A percentile compares a stretch with the other conserved stretches of the same genome.
These are phyloP conservation scores for Colletotrichum sansevieriae DNA, from an alignment of 2,329 filamentous ascomycete genomes.

Conservation along the genomic window DNA sequence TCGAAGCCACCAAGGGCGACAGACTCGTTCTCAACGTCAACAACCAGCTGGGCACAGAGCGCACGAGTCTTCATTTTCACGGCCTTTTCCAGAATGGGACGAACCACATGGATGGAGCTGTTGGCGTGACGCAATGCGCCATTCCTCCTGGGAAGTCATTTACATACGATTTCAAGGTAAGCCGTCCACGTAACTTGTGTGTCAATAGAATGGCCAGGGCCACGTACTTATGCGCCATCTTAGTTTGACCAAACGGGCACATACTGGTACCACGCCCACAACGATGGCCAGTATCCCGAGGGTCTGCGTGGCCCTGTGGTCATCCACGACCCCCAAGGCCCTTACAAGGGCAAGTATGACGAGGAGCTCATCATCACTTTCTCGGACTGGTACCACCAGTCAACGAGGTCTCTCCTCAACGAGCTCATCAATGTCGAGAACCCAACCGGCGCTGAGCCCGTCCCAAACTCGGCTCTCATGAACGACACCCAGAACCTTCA, in stretches of 20 bases:
- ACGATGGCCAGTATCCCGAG: constrained; percentile 67
- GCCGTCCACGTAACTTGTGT: constrained; percentile 18
- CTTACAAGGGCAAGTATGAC: constrained; percentile 62
- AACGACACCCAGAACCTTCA: constrained; percentile 62
- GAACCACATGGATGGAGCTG: constrained; percentile 71
- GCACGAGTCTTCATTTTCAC: constrained; percentile 70
- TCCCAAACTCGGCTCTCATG: constrained; percentile 66
- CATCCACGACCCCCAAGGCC: constrained; percentile 64
- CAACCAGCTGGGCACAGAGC: constrained; percentile 65
- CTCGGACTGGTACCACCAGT: constrained; percentile 72
- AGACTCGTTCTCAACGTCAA: constrained; percentile 61
- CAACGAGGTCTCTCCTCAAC: constrained; percentile 62
- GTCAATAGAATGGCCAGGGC: neutral
- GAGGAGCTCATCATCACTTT: constrained; percentile 69
- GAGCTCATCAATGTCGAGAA: constrained; percentile 62
- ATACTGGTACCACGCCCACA: constrained; percentile 69
- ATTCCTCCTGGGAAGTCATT: constrained; percentile 66
- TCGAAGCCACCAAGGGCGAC: constrained; percentile 68
- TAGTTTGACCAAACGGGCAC: constrained; percentile 49
- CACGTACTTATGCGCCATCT: neutral
- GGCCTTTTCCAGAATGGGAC: constrained; percentile 71
- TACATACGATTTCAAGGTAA: constrained; percentile 69
- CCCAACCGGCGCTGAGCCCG: constrained; percentile 66
- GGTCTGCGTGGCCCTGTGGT: constrained; percentile 69
- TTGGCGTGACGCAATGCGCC: constrained; percentile 68